These are phyloP conservation scores for Akanthomyces uredinophilus DNA, from an alignment of 2,329 filamentous ascomycete genomes.

Conservation along the genomic window DNA sequence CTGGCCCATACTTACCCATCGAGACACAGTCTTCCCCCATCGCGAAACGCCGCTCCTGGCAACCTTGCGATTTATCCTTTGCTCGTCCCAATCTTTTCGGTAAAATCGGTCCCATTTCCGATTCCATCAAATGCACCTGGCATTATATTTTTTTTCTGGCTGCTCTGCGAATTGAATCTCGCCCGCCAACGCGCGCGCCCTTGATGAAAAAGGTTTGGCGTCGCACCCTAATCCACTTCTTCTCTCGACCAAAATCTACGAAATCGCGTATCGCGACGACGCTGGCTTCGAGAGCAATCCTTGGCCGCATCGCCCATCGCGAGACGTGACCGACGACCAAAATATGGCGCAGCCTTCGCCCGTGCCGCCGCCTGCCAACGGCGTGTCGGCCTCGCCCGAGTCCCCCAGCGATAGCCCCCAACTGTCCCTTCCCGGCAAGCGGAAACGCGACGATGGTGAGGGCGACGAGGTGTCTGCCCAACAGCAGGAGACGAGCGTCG, in stretches of 20 bases:
- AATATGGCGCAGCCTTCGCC: constrained; percentile 37
- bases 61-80: constrained; percentile 4
- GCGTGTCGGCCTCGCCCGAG: constrained; percentile 30
- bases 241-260: constrained; percentile 22
- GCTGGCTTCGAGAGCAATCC: background rate
- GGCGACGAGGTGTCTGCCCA: constrained; percentile 32
- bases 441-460: constrained; percentile 50
- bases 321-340: constrained; percentile 19
- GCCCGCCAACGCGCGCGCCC: constrained; percentile 21
- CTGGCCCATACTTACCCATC: constrained; percentile 24
- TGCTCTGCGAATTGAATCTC: constrained; percentile 11
- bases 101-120: constrained; percentile 19
- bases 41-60: constrained; percentile 19
- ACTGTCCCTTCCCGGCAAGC: constrained; percentile 41
- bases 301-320: constrained; percentile 15
- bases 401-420: constrained; percentile 24
- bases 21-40: constrained; percentile 33
- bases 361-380: constrained; percentile 33
- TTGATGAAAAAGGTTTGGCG: constrained; percentile 35
- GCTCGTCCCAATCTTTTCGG: constrained; percentile 18
- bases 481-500: constrained; percentile 19
- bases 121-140: constrained; percentile 23
- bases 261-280: constrained; percentile 36
- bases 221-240: constrained; percentile 30
- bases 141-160: background rate